Percentiles rank a stretch among this genome's conserved stretches.
These are phyloP conservation scores for Magnolia sinica DNA, from an alignment of 164 flowering plant species.

Conservation along the genomic window DNA sequence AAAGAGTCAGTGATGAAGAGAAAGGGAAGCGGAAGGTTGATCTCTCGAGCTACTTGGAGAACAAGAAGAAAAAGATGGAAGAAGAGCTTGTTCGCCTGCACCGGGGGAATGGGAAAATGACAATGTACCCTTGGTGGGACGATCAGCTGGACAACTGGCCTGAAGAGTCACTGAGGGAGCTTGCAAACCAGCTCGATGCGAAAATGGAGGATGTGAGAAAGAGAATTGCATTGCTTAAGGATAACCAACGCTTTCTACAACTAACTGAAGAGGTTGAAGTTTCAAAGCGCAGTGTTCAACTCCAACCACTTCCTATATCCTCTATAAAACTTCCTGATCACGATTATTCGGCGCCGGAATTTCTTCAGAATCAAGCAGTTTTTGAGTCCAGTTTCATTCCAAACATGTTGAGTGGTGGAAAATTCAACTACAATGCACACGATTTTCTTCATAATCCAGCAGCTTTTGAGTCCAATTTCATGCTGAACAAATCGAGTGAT, in stretches of 20 bases:
- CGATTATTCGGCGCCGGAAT: neutral
- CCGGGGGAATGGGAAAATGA: neutral
- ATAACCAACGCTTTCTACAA: neutral
- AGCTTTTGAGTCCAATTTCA: neutral
- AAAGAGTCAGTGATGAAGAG: neutral
- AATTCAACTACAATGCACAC: neutral
- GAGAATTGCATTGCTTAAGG: neutral
- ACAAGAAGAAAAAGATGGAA: slow-evolving; percentile 1
- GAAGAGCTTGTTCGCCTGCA: neutral
- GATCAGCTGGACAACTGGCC: neutral
- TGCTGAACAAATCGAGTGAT: neutral
- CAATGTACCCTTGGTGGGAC: neutral
- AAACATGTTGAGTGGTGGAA: neutral
- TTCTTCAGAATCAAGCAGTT: neutral
- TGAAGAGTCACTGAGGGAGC: neutral
- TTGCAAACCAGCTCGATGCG: neutral
- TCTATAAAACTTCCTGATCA: neutral
- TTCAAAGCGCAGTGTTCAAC: neutral
- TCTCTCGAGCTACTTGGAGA: neutral
- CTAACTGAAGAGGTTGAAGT: neutral
- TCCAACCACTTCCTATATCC: neutral
- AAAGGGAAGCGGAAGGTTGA: slow-evolving; percentile 1
- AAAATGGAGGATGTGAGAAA: neutral
- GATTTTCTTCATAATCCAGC: neutral
- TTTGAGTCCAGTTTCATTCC: neutral